These are phyloP conservation scores for Apocynum venetum DNA, from an alignment of 257 asterid genomes.

Conservation along the genomic window DNA sequence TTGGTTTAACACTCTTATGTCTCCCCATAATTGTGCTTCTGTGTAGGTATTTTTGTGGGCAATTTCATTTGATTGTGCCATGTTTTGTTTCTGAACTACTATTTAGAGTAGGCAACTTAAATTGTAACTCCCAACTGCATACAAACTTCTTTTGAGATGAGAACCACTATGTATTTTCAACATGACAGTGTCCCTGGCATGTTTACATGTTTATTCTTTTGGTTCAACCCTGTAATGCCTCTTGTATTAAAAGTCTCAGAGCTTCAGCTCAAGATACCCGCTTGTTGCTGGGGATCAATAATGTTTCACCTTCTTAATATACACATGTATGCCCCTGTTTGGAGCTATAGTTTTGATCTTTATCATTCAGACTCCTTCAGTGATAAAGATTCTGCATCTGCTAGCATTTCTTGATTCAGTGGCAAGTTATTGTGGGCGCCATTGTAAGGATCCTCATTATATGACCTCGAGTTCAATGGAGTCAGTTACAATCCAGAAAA, in stretches of 20 bases:
- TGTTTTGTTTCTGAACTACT: constrained; percentile 29
- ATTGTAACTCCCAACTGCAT: constrained; percentile 35
- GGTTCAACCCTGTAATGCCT: neutral
- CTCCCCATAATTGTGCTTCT: constrained; percentile 23
- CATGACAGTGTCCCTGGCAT: neutral
- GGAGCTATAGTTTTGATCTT: neutral
- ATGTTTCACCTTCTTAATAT: neutral
- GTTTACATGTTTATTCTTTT: neutral
- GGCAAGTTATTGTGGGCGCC: neutral
- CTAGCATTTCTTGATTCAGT: neutral
- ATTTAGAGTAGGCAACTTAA: constrained; percentile 28
- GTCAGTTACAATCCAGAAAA: neutral
- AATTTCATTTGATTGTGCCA: constrained; percentile 15
- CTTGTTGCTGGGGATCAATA: neutral
- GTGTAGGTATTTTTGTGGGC: constrained; percentile 26
- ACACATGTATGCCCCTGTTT: no score
- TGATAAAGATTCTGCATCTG: neutral
- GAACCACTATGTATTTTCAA: constrained; percentile 34
- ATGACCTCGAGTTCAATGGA: neutral
- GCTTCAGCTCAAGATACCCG: neutral
- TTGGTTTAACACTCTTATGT: constrained; percentile 23
- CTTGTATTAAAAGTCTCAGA: constrained; percentile 5
- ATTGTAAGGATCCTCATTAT: no score
- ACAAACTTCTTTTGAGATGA: constrained; percentile 34
- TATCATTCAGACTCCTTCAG: neutral